Evolutionary conservation across 108 stramenopile species (phyloP).

Genomic region (Nitzschia palea): DNA sequence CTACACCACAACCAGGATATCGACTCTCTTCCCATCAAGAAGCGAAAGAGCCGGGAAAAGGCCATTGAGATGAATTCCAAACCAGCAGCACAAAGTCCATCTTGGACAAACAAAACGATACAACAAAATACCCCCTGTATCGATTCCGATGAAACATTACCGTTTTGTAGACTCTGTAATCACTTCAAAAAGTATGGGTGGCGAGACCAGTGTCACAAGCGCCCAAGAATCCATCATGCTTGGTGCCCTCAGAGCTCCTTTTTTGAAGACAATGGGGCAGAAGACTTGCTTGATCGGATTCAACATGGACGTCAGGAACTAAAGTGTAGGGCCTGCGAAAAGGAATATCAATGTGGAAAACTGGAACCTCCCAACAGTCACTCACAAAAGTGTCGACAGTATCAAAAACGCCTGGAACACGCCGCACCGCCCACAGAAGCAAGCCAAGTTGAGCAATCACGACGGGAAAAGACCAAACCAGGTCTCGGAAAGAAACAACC

Average conservation of each 20-base stretch:
- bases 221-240: constrained; percentile 42
- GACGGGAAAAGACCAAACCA: no score
- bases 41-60: not conserved
- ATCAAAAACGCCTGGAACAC: constrained; percentile 15
- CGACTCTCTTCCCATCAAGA: not conserved
- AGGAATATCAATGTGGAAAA: constrained; percentile 31
- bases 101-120: not conserved
- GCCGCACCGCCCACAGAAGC: not conserved
- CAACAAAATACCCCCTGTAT: no score
- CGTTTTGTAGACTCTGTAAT: constrained; percentile 42
- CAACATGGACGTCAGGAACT: constrained; percentile 14
- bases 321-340: constrained; percentile 32
- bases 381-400: constrained; percentile 4
- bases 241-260: constrained; percentile 38
- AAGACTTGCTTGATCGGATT: constrained; percentile 35
- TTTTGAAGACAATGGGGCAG: constrained; percentile 28
- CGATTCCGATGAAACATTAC: not conserved
- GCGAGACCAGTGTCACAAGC: not conserved
- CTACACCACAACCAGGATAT: not conserved
- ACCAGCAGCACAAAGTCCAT: not conserved
- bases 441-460: no score
- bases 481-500: no score
- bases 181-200: not conserved
- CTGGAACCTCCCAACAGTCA: constrained; percentile 3
- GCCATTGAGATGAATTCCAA: no score